Conservation (phyloP, 2,329 filamentous ascomycete species). For the Hypoxylon sp. region DNA sequence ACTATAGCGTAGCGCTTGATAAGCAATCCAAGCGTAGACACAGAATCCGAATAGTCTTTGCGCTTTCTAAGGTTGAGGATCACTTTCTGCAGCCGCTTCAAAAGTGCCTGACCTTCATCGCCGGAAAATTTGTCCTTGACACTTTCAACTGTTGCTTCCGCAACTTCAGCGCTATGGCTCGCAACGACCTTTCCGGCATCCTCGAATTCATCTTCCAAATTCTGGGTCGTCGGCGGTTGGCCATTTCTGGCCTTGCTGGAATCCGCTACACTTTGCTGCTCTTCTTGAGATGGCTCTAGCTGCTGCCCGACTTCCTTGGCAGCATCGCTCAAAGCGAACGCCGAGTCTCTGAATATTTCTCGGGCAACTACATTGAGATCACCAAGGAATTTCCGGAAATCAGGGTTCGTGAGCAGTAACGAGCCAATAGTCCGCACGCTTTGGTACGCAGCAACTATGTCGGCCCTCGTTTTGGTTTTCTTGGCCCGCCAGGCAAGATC, state of each 20-base stretch:
- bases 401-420: constrained; percentile 88
- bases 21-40: constrained; percentile 81
- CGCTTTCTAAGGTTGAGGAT: constrained; percentile 81
- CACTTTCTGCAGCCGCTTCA: constrained; percentile 82
- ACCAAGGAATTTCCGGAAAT: constrained; percentile 88
- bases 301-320: constrained; percentile 81
- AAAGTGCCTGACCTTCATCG: constrained; percentile 79
- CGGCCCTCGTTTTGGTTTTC: constrained; percentile 75
- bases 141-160: constrained; percentile 71
- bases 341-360: constrained; percentile 89
- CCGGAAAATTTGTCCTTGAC: constrained; percentile 80
- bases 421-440: constrained; percentile 87
- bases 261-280: constrained; percentile 68
- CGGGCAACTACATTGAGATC: constrained; percentile 84
- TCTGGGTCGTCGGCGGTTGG: constrained; percentile 68
- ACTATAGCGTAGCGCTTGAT: constrained; percentile 82
- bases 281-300: constrained; percentile 76
- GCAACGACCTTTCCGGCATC: constrained; percentile 70
- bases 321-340: constrained; percentile 81
- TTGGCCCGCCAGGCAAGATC: constrained; percentile 73
- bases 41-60: constrained; percentile 87
- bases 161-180: constrained; percentile 58
- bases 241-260: constrained; percentile 48
- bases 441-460: constrained; percentile 81
- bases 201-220: constrained; percentile 71